Evolutionary conservation across 2,329 filamentous ascomycete species (phyloP).

Genomic region (Monilinia vaccinii-corymbosi): DNA sequence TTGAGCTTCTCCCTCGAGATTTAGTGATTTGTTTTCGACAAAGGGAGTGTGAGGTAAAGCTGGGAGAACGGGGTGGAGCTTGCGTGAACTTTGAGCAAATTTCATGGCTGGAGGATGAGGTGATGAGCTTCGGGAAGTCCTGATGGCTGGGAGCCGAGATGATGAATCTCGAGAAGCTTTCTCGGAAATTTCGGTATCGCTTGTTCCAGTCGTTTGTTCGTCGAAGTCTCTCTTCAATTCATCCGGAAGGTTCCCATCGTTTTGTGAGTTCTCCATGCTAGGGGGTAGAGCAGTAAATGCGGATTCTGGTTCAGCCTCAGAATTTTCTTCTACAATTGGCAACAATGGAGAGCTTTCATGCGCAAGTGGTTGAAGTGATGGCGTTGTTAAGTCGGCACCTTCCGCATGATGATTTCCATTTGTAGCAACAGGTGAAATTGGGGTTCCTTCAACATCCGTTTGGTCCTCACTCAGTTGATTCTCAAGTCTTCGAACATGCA

Average conservation of each 20-base stretch:
- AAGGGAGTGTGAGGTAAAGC: conserved; percentile 13
- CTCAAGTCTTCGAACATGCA: conserved; percentile 19
- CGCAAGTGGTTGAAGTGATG: conserved; percentile 13
- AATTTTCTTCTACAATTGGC: conserved; percentile 22
- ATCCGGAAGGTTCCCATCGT: neutral
- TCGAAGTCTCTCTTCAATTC: neutral
- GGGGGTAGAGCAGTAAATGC: conserved; percentile 5
- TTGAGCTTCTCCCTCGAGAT: neutral
- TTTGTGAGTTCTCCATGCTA: neutral
- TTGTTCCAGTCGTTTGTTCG: neutral
- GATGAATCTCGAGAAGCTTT: neutral
- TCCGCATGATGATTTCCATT: conserved; percentile 10
- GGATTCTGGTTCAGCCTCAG: conserved; percentile 12
- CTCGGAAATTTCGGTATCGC: neutral
- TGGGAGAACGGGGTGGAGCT: neutral
- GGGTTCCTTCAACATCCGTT: conserved; percentile 13
- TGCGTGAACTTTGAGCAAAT: neutral
- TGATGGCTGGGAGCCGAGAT: neutral
- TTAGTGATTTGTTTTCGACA: conserved; percentile 14
- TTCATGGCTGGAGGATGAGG: neutral
- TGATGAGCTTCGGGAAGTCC: neutral
- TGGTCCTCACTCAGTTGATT: conserved; percentile 21
- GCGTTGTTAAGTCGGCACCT: neutral
- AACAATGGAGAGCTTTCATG: conserved; percentile 19
- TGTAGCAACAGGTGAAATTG: conserved; percentile 17